Conservation (phyloP, 2,329 filamentous ascomycete species). For the Metarhizium rileyi region DNA sequence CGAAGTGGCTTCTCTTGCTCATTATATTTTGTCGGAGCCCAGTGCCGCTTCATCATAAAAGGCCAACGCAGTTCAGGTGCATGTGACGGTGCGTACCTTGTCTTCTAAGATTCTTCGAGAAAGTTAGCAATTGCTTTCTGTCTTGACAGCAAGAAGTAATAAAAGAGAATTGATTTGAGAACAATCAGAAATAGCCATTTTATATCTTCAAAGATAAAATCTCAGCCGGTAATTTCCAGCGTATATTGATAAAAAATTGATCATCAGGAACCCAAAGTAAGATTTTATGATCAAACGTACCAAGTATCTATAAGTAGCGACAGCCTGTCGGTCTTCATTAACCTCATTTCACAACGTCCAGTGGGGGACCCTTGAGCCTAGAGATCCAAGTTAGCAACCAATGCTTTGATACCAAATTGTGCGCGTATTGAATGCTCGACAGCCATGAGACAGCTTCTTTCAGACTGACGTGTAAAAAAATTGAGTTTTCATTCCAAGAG, state of each 20-base stretch:
- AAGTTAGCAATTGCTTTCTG: constrained; percentile 21
- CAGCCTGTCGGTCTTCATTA: not conserved
- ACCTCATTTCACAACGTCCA: constrained; percentile 4
- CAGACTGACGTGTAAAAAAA: constrained; percentile 93
- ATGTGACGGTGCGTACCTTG: constrained; percentile 23
- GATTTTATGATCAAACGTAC: constrained; percentile 19
- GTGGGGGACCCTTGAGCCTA: constrained; percentile 6
- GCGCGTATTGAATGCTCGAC: not conserved
- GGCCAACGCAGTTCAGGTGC: constrained; percentile 13
- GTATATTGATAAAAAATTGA: constrained; percentile 57
- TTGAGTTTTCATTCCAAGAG: constrained; percentile 67
- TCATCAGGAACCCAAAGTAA: constrained; percentile 37
- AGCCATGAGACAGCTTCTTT: constrained; percentile 31
- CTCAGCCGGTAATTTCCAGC: constrained; percentile 97
- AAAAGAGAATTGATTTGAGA: constrained; percentile 3
- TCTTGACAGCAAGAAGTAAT: not conserved
- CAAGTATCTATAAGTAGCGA: constrained; percentile 5
- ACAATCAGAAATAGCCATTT: constrained; percentile 78
- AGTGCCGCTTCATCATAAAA: constrained; percentile 86
- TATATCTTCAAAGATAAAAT: constrained; percentile 65
- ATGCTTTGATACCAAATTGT: constrained; percentile 1
- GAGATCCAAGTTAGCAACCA: constrained; percentile 16
- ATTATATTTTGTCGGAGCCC: constrained; percentile 76
- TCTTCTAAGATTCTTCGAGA: constrained; percentile 15
- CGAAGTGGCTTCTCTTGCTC: constrained; percentile 83